phyloP scores from a whole-genome alignment of 192 early-diverging fungal genomes.

The Umbelopsis vinacea region DNA sequence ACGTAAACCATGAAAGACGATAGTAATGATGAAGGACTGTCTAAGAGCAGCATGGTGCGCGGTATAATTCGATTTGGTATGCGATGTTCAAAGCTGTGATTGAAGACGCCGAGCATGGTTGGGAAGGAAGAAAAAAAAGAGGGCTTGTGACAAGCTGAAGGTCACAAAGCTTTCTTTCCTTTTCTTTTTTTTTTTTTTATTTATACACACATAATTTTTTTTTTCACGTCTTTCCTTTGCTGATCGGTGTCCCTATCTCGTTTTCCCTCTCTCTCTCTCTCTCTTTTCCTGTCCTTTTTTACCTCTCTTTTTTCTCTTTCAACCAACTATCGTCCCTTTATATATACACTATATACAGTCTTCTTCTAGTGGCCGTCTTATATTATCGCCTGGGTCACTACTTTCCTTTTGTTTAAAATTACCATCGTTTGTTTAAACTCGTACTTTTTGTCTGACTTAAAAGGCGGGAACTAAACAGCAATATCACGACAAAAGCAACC shows the following conservation, averaged over 20 bases:
- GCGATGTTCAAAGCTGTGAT: background rate
- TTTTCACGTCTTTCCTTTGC: background rate
- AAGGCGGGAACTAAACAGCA: background rate
- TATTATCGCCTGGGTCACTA: background rate
- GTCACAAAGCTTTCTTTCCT: slow-evolving; percentile 16
- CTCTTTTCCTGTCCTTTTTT: background rate
- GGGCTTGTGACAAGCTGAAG: slow-evolving; percentile 14
- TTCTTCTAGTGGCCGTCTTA: background rate
- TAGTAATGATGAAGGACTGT: background rate
- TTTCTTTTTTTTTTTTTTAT: background rate
- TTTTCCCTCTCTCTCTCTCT: background rate
- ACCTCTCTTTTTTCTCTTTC: background rate
- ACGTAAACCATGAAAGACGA: background rate
- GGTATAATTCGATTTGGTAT: background rate
- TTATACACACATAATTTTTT: too few species aligned
- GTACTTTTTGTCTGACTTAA: background rate
- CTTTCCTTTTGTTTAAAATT: background rate
- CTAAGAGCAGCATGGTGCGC: background rate
- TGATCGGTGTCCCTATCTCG: slow-evolving; percentile 13
- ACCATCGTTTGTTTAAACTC: background rate
- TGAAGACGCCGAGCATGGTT: background rate
- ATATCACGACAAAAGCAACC: background rate
- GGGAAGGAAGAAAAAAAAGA: background rate
- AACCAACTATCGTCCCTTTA: background rate
- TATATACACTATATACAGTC: background rate